Conservation (phyloP, 768 basidiomycete species). For the Suillus lakei region DNA sequence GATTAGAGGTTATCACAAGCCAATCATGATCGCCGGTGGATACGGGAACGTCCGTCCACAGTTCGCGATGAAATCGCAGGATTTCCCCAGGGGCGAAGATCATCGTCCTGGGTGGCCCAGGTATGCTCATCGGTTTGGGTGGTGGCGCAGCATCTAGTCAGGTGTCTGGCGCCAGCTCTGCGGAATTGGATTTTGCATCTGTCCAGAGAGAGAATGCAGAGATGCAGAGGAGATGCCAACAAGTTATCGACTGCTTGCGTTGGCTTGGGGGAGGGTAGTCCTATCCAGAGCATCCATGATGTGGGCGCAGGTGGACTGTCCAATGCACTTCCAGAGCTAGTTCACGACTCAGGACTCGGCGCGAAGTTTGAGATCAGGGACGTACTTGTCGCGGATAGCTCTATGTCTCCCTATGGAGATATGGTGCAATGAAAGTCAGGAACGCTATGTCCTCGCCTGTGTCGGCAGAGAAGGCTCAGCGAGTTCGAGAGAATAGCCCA, state of each 20-base stretch:
- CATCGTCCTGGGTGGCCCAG: conserved; percentile 93
- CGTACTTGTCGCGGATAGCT: conserved; percentile 87
- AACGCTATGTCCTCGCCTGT: conserved; percentile 97
- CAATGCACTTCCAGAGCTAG: conserved; percentile 95
- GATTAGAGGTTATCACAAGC: conserved; percentile 97
- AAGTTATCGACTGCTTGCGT: conserved; percentile 95
- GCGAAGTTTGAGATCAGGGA: conserved; percentile 94
- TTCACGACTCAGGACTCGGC: conserved; percentile 93
- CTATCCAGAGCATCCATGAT: conserved; percentile 96
- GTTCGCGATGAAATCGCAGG: conserved; percentile 77
- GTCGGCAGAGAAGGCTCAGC: conserved; percentile 58
- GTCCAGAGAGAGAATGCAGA: conserved; percentile 98
- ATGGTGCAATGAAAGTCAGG: conserved; percentile 99
- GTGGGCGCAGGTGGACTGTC: conserved; percentile 97
- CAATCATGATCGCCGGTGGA: conserved; percentile 99
- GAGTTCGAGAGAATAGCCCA: conserved; percentile 78
- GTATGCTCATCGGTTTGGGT: conserved; percentile 94
- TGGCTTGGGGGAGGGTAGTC: conserved; percentile 59
- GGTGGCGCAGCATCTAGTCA: conserved; percentile 97
- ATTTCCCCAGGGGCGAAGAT: conserved; percentile 87
- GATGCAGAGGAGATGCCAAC: conserved; percentile 96
- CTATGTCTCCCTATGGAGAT: conserved; percentile 99
- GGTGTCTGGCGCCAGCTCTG: conserved; percentile 87
- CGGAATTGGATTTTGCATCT: conserved; percentile 95
- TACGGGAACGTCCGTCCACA: conserved; percentile 89